Base-by-base conservation (phyloP, 2,329 filamentous ascomycete species). In the Zopfia rhizophila region DNA sequence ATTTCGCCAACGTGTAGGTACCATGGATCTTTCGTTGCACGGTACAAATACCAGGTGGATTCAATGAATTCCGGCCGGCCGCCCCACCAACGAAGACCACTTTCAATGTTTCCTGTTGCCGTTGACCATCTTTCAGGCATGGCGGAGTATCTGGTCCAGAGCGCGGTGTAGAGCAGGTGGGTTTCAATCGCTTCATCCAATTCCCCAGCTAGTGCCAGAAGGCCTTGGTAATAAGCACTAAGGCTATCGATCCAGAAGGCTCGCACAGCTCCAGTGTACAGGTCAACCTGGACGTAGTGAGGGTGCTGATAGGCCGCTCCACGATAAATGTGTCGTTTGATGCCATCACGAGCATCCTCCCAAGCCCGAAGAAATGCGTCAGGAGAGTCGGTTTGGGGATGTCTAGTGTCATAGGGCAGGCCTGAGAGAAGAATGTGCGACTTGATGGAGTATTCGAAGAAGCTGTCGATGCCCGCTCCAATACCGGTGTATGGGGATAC, bases 381-480 rank as follows among this genome's bases (percentile, higher is more conserved):
- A 0, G 92, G 78, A 0, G 88, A 88, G 40, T 78, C 68, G 55
- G 90, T 84, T 51, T 88, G 82, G 38, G 85, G 82, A 2, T 83
- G 61, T 10, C 53, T 44, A 4, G 63, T 29, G 31, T 74, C 61
- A 48, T 70, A 72, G 0, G 74, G 70, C 5, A 78, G 84, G 1
- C 90, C 90, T 2, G 93, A 96, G 16, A 97, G 83, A 17, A 99
- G 75, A 48, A 99, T 89, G 66, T 96, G 87, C 13, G 91, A 91
- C 73, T 99, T 99, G 62, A 97, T 82, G 3, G 94, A 92, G 72
- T 99, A 99, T 74, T 99, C 94, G 65, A 96, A 97, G 75, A 99
- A 99, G 73, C 92, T 97, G 75, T 99, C 94, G 63, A 96, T 91
- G 27, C 94, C 94, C 6, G 94, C 94, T 37, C 94, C 94, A 59